Evolutionary conservation across 2,329 filamentous ascomycete genomes (phyloP).

Genomic region (Escovopsis sp.): DNA sequence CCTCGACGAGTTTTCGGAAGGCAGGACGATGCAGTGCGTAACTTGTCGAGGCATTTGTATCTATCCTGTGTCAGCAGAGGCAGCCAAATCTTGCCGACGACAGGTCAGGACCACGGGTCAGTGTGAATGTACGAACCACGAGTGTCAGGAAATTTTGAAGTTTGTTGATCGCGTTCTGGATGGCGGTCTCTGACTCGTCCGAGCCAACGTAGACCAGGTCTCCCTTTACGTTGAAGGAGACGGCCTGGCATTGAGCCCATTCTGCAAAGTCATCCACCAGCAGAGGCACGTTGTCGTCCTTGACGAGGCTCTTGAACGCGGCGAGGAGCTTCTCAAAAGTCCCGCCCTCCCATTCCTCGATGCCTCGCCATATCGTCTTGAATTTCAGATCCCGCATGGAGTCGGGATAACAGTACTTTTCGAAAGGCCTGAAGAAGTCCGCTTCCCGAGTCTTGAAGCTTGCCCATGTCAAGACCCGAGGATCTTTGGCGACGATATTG

Average conservation of each 20-base stretch:
- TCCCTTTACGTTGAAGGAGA: conserved; percentile 15
- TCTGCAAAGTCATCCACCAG: conserved; percentile 5
- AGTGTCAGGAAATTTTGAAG: conserved; percentile 1
- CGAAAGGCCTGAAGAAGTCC: conserved; percentile 5
- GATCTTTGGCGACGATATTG: conserved; percentile 5
- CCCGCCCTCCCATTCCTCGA: conserved; percentile 7
- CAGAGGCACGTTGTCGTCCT: neutral
- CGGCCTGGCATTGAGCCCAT: conserved; percentile 7
- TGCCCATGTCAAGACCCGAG: conserved; percentile 13
- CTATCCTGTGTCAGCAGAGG: conserved; percentile 5
- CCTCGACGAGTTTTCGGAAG: conserved; percentile 1
- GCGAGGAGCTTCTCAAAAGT: conserved; percentile 7
- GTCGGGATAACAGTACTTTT: conserved; percentile 11
- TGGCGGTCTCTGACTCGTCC: neutral
- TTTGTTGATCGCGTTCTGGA: conserved; percentile 9
- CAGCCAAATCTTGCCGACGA: neutral
- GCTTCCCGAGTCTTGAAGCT: conserved; percentile 1
- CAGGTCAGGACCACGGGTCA: too few relatives aligned
- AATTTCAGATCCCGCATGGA: conserved; percentile 6
- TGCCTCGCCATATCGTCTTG: conserved; percentile 14
- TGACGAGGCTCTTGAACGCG: conserved; percentile 8
- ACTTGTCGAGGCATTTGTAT: conserved; percentile 1
- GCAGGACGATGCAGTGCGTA: conserved; percentile 13
- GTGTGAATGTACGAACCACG: conserved; percentile 1
- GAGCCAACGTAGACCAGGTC: conserved; percentile 17